phyloP scores from a whole-genome alignment of 2,329 filamentous ascomycete genomes.

The Colletotrichum somersetense region DNA sequence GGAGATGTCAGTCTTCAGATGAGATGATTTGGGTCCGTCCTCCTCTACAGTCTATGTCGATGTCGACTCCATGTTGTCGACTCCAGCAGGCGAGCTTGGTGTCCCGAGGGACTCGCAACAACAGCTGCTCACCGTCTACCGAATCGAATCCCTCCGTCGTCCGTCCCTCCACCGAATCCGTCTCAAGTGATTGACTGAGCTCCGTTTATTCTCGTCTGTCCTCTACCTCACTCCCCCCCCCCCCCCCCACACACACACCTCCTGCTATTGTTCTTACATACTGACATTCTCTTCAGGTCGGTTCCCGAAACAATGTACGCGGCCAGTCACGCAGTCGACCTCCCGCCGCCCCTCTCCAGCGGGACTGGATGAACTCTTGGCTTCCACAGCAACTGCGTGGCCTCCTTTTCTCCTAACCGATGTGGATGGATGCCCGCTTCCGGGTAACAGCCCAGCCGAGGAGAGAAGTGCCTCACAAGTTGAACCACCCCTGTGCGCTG shows the following conservation, averaged over 20 bases:
- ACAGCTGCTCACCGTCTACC: neutral
- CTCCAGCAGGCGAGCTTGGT: neutral
- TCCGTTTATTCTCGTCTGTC: neutral
- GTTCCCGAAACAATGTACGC: constrained; percentile 7
- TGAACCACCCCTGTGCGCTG: neutral
- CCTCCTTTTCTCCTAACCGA: constrained; percentile 10
- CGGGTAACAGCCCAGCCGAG: constrained; percentile 30
- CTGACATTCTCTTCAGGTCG: neutral
- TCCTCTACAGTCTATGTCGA: neutral
- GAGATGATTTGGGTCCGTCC: neutral
- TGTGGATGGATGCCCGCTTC: neutral
- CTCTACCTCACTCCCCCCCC: neutral
- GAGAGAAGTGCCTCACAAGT: neutral
- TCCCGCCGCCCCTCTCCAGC: neutral
- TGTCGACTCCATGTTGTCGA: neutral
- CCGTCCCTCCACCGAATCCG: neutral
- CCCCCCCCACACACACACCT: too few relatives aligned
- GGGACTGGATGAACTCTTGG: constrained; percentile 34
- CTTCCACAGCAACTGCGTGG: constrained; percentile 13
- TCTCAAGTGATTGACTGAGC: neutral
- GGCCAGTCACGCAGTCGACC: neutral
- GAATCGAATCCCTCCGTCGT: too few relatives aligned
- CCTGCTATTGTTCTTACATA: neutral
- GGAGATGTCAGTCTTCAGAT: neutral
- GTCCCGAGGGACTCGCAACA: neutral